Percentiles rank a stretch among this genome's conserved stretches.
Conservation (phyloP, 495 filamentous ascomycete genomes). For the Massariosphaeria phaeospora region DNA sequence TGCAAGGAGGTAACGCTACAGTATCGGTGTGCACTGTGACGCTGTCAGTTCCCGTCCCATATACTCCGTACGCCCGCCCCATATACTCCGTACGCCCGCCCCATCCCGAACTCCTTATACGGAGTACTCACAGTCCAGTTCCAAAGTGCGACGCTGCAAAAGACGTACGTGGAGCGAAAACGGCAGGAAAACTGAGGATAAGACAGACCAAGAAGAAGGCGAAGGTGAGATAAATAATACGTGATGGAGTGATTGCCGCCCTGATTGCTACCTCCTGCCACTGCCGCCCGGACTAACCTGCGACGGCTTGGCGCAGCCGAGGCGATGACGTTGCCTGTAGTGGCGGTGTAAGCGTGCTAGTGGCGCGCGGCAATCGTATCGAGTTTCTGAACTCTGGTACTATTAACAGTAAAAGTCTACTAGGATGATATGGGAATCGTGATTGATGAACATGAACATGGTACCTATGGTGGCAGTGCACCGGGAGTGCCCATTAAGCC, state of each 20-base stretch:
- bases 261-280: slow-evolving; percentile 5
- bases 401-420: too few species aligned
- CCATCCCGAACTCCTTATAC: too few species aligned
- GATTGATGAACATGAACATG: too few species aligned
- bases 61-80: too few species aligned
- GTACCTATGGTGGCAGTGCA: too few species aligned
- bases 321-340: slow-evolving; percentile 14
- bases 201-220: background rate
- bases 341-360: background rate
- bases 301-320: background rate
- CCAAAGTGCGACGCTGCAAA: too few species aligned
- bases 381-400: background rate
- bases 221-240: background rate
- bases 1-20: background rate
- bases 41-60: background rate
- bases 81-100: too few species aligned
- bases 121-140: too few species aligned
- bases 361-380: background rate
- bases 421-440: too few species aligned
- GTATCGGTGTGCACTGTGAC: background rate
- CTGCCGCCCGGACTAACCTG: background rate
- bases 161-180: too few species aligned
- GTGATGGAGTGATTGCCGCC: background rate
- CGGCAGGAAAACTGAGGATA: background rate
- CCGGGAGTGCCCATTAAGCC: too few species aligned